Base-by-base conservation (phyloP, 2,329 filamentous ascomycete genomes). In the Ascosphaera apis region DNA sequence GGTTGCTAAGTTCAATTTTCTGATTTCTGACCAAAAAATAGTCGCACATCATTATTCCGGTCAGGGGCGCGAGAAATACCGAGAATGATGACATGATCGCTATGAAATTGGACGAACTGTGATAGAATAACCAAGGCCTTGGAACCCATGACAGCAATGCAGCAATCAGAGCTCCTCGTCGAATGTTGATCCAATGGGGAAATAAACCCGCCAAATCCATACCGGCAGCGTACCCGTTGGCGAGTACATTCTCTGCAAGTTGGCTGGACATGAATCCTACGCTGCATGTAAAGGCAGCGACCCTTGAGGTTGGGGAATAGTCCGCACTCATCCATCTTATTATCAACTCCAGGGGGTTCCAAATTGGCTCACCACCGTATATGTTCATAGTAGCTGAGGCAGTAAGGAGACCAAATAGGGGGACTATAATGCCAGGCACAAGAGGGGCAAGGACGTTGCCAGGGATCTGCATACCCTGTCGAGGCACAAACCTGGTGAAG, bases 201-300 rank as follows among this genome's bases (percentile, higher is more conserved):
- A 62, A 58, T 0, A 70, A 45, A 3, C 60, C 65, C 1, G 64
- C 57, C 36, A 69, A 49, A 44, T 71, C 68, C 54, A 70, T 69
- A 12, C 63, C 66, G 2, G 58, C 56, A 0, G 59, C 59, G 42
- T 66, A 56, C 1, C 57, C 55, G 42, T 68, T 69, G 37, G 61
- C 55, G 27, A 62, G 53, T 7, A 54, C 52, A 41, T 60, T 57
- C 42, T 62, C 56, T 3, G 56, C 60, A 15, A 66, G 48, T 41
- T 63, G 60, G 8, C 53, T 55, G 1, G 57, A 48, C 1, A 63
- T 52, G 1, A 65, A 48, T 0, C 57, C 61, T 4, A 58, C 42
- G 2, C 56, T 55, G 16, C 56, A 56, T 44, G 66, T 64, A 45
- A 63, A 62, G 3, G 55, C 55, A 1, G 50, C 60, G 1, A 60